phyloP scores from a whole-genome alignment of 2,329 filamentous ascomycete species.

The Aspergillus ruber region DNA sequence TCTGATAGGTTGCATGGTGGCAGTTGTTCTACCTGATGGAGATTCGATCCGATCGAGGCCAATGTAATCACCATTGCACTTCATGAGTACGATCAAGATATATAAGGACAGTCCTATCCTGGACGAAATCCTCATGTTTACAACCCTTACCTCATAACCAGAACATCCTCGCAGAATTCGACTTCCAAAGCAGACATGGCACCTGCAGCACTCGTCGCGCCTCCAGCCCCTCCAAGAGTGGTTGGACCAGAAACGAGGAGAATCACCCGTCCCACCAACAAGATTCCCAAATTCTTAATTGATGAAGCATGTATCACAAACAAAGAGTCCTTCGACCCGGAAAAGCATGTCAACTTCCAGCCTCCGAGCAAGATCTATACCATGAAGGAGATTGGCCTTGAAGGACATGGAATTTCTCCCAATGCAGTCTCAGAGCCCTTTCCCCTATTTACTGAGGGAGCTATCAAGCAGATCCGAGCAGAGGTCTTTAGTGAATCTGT shows the following conservation, averaged over 20 bases:
- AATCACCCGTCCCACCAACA: constrained; percentile 11
- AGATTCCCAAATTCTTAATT: constrained; percentile 9
- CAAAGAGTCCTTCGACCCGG: constrained; percentile 42
- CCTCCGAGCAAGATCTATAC: constrained; percentile 45
- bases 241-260: neutral
- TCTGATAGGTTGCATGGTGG: too few relatives aligned
- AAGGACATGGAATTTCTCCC: constrained; percentile 52
- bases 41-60: too few relatives aligned
- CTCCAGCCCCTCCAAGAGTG: too few relatives aligned
- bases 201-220: too few relatives aligned
- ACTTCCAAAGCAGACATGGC: too few relatives aligned
- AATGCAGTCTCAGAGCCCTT: constrained; percentile 59
- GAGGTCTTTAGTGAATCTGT: constrained; percentile 54
- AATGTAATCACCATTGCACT: too few relatives aligned
- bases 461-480: constrained; percentile 53
- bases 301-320: constrained; percentile 1
- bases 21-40: too few relatives aligned
- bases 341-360: constrained; percentile 49
- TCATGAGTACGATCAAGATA: too few relatives aligned
- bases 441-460: constrained; percentile 54
- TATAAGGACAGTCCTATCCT: too few relatives aligned
- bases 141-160: too few relatives aligned
- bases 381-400: constrained; percentile 51
- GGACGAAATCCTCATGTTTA: too few relatives aligned
- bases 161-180: too few relatives aligned